These are phyloP conservation scores for Elymus sibiricus DNA, from an alignment of 176 grass and related monocot species.

Conservation along the genomic window DNA sequence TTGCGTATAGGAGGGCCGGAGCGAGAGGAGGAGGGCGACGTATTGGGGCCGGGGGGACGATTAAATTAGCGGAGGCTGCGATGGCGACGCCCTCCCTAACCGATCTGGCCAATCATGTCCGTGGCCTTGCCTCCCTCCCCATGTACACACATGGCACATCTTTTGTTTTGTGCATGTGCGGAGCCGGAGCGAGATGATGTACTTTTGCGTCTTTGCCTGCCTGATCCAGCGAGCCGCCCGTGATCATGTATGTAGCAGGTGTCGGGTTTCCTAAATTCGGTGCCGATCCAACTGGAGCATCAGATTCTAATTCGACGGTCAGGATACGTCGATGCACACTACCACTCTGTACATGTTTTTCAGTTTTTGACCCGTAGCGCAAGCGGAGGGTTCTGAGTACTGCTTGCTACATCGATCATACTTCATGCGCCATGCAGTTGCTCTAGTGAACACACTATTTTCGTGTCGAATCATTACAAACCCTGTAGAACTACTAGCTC, in stretches of 20 bases:
- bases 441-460: too few relatives aligned
- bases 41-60: background rate
- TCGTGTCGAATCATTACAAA: background rate
- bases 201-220: background rate
- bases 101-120: slow-evolving; percentile 41
- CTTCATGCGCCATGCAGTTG: too few relatives aligned
- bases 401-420: too few relatives aligned
- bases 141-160: background rate
- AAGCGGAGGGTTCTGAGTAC: too few relatives aligned
- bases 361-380: too few relatives aligned
- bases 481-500: background rate
- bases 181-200: background rate
- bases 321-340: too few relatives aligned
- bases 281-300: background rate
- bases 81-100: slow-evolving; percentile 51
- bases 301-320: background rate
- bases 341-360: too few relatives aligned
- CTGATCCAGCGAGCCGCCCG: too few relatives aligned
- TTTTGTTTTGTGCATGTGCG: slow-evolving; percentile 35
- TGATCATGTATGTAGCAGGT: too few relatives aligned
- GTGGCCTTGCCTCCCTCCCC: background rate
- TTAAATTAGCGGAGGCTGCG: slow-evolving; percentile 51
- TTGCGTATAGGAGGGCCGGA: slow-evolving; percentile 27
- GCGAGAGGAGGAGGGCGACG: slow-evolving; percentile 9
- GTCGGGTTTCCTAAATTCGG: too few relatives aligned